Evolutionary conservation across 148 eudicot species (phyloP).

Genomic region (Diospyros lotus): DNA sequence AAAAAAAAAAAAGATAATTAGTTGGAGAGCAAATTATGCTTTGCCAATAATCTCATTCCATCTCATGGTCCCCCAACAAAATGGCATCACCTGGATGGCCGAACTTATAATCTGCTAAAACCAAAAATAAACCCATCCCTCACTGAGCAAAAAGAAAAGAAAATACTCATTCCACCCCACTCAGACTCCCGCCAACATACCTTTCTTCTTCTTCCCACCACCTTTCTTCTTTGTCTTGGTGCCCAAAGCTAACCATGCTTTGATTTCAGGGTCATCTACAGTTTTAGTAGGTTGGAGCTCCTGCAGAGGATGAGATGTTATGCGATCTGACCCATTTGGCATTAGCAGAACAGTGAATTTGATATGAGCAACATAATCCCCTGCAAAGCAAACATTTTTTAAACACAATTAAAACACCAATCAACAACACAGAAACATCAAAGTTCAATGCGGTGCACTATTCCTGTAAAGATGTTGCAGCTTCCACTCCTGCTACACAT

Average conservation of each 20-base stretch:
- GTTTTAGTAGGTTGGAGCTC: slow-evolving; percentile 75
- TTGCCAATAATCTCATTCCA: no score
- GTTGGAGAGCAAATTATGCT: no score
- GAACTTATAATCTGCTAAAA: not conserved
- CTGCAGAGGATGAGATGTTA: slow-evolving; percentile 80
- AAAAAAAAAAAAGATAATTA: not conserved
- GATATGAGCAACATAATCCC: slow-evolving; percentile 76
- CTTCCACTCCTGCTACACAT: not conserved
- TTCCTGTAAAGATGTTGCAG: not conserved
- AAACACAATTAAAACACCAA: not conserved
- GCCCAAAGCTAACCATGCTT: slow-evolving; percentile 79
- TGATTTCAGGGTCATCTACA: slow-evolving; percentile 78
- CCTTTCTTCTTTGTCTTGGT: slow-evolving; percentile 95
- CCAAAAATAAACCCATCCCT: not conserved
- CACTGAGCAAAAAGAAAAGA: no score
- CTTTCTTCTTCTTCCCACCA: slow-evolving; percentile 97
- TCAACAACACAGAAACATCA: not conserved
- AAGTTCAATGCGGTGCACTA: not conserved
- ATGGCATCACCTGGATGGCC: no score
- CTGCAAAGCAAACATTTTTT: slow-evolving; percentile 26
- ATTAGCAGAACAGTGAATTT: slow-evolving; percentile 86
- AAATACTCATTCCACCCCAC: no score
- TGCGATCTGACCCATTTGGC: slow-evolving; percentile 95
- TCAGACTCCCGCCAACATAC: slow-evolving; percentile 21
- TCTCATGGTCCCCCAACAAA: not conserved